These are phyloP conservation scores for Cadophora malorum DNA, from an alignment of 2,329 filamentous ascomycete genomes.

Conservation along the genomic window DNA sequence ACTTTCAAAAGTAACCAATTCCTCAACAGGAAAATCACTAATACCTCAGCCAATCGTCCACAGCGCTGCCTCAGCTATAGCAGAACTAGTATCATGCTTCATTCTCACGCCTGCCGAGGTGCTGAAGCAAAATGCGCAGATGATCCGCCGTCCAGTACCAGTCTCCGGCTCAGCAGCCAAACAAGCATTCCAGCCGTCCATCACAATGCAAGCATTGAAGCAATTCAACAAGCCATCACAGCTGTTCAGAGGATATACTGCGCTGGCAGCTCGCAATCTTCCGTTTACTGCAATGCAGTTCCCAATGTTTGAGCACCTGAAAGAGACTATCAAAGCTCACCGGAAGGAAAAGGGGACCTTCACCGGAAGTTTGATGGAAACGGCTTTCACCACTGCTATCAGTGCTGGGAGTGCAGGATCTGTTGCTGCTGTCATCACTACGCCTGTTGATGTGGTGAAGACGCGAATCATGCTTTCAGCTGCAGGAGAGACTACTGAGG, in stretches of 20 bases:
- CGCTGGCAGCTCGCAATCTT: slow-evolving; percentile 80
- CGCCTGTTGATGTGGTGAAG: slow-evolving; percentile 88
- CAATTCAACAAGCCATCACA: slow-evolving; percentile 63
- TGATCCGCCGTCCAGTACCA: slow-evolving; percentile 58
- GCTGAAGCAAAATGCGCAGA: slow-evolving; percentile 92
- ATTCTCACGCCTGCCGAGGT: slow-evolving; percentile 90
- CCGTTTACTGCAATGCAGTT: slow-evolving; percentile 91
- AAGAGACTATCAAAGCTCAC: slow-evolving; percentile 56
- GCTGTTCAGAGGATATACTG: slow-evolving; percentile 75
- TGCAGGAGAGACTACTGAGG: slow-evolving; percentile 42
- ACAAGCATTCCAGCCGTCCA: slow-evolving; percentile 58
- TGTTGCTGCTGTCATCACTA: slow-evolving; percentile 80
- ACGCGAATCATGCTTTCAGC: slow-evolving; percentile 85
- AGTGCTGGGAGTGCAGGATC: slow-evolving; percentile 78
- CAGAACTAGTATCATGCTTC: slow-evolving; percentile 83
- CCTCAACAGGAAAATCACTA: slow-evolving; percentile 57
- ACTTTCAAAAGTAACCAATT: slow-evolving; percentile 59
- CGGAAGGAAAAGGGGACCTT: slow-evolving; percentile 46
- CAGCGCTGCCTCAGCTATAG: slow-evolving; percentile 73
- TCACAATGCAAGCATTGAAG: slow-evolving; percentile 60
- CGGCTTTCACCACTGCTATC: slow-evolving; percentile 71
- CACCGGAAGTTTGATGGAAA: slow-evolving; percentile 60
- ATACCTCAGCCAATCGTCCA: slow-evolving; percentile 76
- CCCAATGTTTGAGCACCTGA: slow-evolving; percentile 80
- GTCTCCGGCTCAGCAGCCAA: slow-evolving; percentile 37